These are phyloP conservation scores for Alternaria gansuensis DNA, from an alignment of 2,329 filamentous ascomycete species.

Conservation along the genomic window DNA sequence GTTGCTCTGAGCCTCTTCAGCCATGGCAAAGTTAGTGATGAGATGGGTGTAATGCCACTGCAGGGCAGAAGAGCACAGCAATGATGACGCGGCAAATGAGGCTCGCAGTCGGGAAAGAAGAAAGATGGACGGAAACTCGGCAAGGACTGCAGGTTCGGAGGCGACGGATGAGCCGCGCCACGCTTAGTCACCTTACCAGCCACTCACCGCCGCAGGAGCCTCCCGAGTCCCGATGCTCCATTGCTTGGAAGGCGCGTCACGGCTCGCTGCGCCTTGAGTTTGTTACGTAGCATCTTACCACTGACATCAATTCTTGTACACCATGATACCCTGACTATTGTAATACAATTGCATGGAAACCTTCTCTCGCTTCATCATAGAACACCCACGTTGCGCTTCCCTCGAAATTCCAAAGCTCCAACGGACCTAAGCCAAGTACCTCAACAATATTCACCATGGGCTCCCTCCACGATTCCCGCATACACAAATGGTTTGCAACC, in stretches of 20 bases:
- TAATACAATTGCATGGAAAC: conserved; percentile 11
- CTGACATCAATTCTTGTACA: conserved; percentile 35
- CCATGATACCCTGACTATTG: conserved; percentile 27
- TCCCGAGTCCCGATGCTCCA: conserved; percentile 29
- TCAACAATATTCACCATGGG: conserved; percentile 42
- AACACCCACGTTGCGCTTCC: conserved; percentile 5
- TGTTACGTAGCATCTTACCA: conserved; percentile 45
- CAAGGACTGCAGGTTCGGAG: conserved; percentile 24
- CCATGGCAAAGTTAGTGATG: conserved; percentile 36
- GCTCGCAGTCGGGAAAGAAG: conserved; percentile 27
- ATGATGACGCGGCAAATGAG: conserved; percentile 39
- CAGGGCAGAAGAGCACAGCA: conserved; percentile 26
- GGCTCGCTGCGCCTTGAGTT: conserved; percentile 42
- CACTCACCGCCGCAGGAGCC: conserved; percentile 17
- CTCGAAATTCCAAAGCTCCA: conserved; percentile 22
- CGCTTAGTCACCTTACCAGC: conserved; percentile 27
- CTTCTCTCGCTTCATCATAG: neutral
- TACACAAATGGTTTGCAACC: conserved; percentile 79
- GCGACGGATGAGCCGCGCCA: conserved; percentile 20
- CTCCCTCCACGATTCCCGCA: conserved; percentile 67
- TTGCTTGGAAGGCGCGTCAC: conserved; percentile 44
- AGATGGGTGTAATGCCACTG: conserved; percentile 14
- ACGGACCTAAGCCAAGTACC: conserved; percentile 22
- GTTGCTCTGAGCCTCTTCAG: conserved; percentile 34
- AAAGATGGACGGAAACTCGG: conserved; percentile 28